Evolutionary conservation across 805 yeast species (phyloP), one percentile per base, ranked within the genome.

Genomic region (Lipomyces yamanashiensis): DNA sequence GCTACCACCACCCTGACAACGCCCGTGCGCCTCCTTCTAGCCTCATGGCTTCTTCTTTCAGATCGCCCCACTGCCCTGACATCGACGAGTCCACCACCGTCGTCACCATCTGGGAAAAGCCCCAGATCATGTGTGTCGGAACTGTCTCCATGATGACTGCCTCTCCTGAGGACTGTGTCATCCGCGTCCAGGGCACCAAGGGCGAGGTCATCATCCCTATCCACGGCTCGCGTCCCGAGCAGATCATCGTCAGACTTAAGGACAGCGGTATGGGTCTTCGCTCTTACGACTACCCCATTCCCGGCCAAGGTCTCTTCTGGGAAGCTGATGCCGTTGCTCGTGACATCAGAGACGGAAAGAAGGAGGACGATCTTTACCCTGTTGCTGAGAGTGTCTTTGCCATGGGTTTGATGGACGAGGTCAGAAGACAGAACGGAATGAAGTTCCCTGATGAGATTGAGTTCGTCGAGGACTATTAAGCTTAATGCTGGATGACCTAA

Each of bases 291-390:
- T 50, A 19, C 44, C 62, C 64, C 5, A 61, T 68, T 41, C 68
- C 67, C 10, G 74, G 73, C 51, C 72, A 75, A 54, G 88, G 88
- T 0, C 81, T 84, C 71, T 81, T 81, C 68, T 81, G 80, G 72
- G 87, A 85, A 73, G 87, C 87, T 0, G 81, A 83, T 68, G 85
- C 82, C 4, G 80, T 79, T 37, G 87, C 84, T 2, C 72, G 77
- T 53, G 82, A 80, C 59, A 74, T 85, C 47, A 59, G 70, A 6
- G 74, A 72, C 15, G 84, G 84, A 12, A 75, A 73, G 59, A 68
- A 71, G 15, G 77, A 79, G 65, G 78, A 79, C 63, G 72, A 68
- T 19, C 52, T 71, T 2, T 73, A 79, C 71, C 80, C 86, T 1
- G 77, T 76, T 71, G 77, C 71, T 5, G 87, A 85, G 73, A 77